phyloP scores from a whole-genome alignment of 306 rosid genomes.

The Delonix regia region DNA sequence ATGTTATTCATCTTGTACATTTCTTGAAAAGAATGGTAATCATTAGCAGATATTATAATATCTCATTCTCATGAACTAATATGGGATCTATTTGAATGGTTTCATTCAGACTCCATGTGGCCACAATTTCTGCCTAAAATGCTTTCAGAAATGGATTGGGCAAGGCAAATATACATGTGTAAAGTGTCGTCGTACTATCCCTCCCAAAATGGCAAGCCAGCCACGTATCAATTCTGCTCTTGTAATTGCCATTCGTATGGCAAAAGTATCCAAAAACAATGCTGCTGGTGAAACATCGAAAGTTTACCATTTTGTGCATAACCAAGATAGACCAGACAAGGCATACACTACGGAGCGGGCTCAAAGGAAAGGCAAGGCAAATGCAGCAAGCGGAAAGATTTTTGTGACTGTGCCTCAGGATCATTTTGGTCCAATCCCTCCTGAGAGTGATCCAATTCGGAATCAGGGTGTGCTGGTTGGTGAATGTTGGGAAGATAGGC shows the following conservation, averaged over 20 bases:
- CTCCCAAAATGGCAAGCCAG: constrained; percentile 17
- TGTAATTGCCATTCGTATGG: constrained; percentile 67
- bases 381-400: constrained; percentile 70
- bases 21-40: not conserved
- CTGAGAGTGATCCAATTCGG: not conserved
- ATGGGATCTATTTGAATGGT: not conserved
- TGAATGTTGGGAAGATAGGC: not conserved
- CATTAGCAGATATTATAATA: not conserved
- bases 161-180: constrained; percentile 52
- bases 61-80: not conserved
- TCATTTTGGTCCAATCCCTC: constrained; percentile 6
- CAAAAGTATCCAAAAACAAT: constrained; percentile 42
- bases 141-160: constrained; percentile 73
- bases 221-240: constrained; percentile 67
- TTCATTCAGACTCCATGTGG: constrained; percentile 1
- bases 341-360: not conserved
- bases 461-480: not conserved
- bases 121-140: constrained; percentile 63
- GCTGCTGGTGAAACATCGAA: not conserved
- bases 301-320: not conserved
- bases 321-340: not conserved
- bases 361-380: constrained; percentile 51
- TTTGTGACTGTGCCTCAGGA: constrained; percentile 56
- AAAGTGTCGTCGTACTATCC: constrained; percentile 26
- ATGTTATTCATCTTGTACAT: not conserved